Evolutionary conservation across 495 filamentous ascomycete species (phyloP), one percentile per base, ranked within the genome.

Genomic region (Aspergillus hancockii): DNA sequence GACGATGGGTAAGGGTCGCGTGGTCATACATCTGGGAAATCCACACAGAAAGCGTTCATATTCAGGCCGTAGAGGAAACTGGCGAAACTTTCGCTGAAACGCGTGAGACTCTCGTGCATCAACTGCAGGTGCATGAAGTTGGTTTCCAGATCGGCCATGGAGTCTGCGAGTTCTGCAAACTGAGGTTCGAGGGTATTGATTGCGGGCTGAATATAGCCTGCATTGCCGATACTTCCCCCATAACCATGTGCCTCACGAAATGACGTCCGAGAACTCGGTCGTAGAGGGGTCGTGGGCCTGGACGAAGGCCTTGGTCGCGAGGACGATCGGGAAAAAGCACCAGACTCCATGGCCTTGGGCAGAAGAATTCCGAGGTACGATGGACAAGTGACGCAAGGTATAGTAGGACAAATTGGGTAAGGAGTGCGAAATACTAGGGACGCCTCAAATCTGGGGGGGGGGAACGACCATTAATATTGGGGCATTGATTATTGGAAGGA

Each of bases 21-120:
- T 45, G 23, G 21, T 25, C 65, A 55, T 77, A 93, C 92, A 85
- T 98, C 95, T 0, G 92, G 90, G 70, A 98, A 98, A 75, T 98
- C 94, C 38, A 98, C 93, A 71, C 94, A 98, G 68, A 97, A 98
- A 5, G 95, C 94, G 73, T 97, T 98, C 91, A 98, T 95, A 64
- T 98, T 97, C 71, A 98, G 69, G 4, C 94, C 94, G 61, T 98
- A 98, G 54, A 98, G 68, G 63, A 98, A 98, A 67, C 86, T 90
- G 0, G 93, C 93, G 70, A 98, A 98, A 72, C 87, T 94, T 81
- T 98, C 94, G 70, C 89, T 93, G 72, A 98, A 98, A 9, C 94
- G 84, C 41, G 91, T 87, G 72, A 98, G 67, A 63, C 91, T 96
- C 77, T 98, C 93, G 70, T 98, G 92, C 91, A 98, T 95, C 56